phyloP scores from a whole-genome alignment of 192 early-diverging fungal genomes.

The Haplosporangium gracile region DNA sequence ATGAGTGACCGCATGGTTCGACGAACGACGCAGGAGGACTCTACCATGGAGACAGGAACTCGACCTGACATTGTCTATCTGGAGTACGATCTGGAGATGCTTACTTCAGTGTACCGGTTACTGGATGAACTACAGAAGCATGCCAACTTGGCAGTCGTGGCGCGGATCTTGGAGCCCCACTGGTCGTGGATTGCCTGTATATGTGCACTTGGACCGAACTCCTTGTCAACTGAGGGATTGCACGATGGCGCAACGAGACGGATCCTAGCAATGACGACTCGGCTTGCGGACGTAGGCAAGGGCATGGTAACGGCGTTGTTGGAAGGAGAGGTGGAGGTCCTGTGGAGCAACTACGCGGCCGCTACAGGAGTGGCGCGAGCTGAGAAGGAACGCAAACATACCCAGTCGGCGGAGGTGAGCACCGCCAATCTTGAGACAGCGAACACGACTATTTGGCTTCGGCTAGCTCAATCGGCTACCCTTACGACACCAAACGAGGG shows the following conservation, averaged over 20 bases:
- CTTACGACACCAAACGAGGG: not conserved
- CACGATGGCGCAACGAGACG: not conserved
- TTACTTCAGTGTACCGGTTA: conserved; percentile 20
- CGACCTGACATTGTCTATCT: not conserved
- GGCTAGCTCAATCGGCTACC: conserved; percentile 25
- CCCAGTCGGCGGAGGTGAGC: not conserved
- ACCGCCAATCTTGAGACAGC: not conserved
- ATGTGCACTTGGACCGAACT: conserved; percentile 18
- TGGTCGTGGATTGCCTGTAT: conserved; percentile 31
- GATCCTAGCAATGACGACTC: not conserved
- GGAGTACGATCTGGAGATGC: conserved; percentile 33
- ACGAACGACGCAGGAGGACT: not conserved
- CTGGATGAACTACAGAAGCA: not conserved
- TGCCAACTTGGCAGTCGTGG: not conserved
- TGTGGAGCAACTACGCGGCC: conserved; percentile 37
- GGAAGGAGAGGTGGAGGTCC: conserved; percentile 7
- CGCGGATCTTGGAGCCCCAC: conserved; percentile 6
- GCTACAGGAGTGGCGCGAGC: conserved; percentile 10
- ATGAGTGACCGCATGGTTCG: conserved; percentile 18
- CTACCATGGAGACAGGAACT: not conserved
- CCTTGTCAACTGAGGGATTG: not conserved
- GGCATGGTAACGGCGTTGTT: not conserved
- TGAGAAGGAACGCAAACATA: not conserved
- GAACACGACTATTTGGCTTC: conserved; percentile 18
- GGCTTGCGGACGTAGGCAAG: not conserved